Conservation (phyloP, 768 basidiomycete genomes). For the Tricholoma sp. region DNA sequence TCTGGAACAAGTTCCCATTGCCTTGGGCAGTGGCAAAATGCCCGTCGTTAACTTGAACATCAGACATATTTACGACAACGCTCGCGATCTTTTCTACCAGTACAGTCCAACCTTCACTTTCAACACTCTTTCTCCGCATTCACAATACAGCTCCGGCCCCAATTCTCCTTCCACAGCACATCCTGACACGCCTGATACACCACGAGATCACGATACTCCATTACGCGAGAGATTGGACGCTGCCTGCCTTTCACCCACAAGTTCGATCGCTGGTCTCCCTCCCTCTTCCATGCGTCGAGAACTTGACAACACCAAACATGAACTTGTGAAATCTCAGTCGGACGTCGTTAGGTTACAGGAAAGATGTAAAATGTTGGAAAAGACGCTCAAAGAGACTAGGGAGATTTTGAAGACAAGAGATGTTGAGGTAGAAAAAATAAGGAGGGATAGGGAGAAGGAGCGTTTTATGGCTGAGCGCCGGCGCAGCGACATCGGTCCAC, state of each 20-base stretch:
- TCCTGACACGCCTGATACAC: constrained; percentile 34
- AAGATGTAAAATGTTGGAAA: constrained; percentile 58
- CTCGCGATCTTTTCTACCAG: constrained; percentile 55
- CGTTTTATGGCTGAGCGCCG: constrained; percentile 27
- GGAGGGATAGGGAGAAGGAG: constrained; percentile 30
- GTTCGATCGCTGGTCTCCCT: constrained; percentile 37
- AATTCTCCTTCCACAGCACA: constrained; percentile 16
- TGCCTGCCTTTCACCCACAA: constrained; percentile 39
- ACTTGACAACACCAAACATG: constrained; percentile 49
- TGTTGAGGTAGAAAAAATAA: constrained; percentile 53
- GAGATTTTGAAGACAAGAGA: constrained; percentile 56
- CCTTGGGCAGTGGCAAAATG: constrained; percentile 32
- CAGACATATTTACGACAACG: constrained; percentile 43
- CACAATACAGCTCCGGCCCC: constrained; percentile 15
- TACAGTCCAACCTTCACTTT: constrained; percentile 32
- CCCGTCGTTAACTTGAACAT: constrained; percentile 43
- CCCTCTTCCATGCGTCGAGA: constrained; percentile 48
- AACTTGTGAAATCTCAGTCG: constrained; percentile 47
- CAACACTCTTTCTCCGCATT: constrained; percentile 20
- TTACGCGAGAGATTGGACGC: constrained; percentile 45
- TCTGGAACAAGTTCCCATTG: constrained; percentile 20
- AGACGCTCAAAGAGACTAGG: constrained; percentile 57
- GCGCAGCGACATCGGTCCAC: constrained; percentile 22
- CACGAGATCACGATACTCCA: constrained; percentile 37
- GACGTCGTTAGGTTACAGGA: constrained; percentile 58